Conservation (phyloP, 2,329 filamentous ascomycete genomes). For the Fusarium sp. region DNA sequence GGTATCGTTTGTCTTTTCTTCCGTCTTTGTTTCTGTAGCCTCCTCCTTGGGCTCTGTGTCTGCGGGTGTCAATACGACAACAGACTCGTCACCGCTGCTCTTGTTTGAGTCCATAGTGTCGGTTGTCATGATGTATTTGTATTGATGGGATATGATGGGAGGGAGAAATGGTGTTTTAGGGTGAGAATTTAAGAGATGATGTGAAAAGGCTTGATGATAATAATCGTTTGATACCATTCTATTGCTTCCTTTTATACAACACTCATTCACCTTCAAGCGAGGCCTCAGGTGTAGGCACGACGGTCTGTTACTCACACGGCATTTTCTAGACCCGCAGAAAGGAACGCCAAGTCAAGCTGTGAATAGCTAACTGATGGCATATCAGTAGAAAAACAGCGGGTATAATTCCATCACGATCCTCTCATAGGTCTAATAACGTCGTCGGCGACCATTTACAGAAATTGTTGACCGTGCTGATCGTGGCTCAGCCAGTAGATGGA, state of each 20-base stretch:
- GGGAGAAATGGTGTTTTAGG: not conserved
- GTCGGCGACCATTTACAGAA: conserved; percentile 5
- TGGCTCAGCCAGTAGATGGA: conserved; percentile 21
- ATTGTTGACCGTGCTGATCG: not conserved
- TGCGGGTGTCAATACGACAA: conserved; percentile 39
- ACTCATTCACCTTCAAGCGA: not conserved
- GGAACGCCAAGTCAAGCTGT: not conserved
- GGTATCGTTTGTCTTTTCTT: conserved; percentile 22
- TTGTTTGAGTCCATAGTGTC: conserved; percentile 42
- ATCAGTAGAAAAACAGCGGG: too few species aligned
- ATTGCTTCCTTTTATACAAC: conserved; percentile 12
- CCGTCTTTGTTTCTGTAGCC: conserved; percentile 24
- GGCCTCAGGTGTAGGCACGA: conserved; percentile 4
- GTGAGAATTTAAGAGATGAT: not conserved
- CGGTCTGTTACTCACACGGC: conserved; percentile 36
- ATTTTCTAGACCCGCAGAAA: conserved; percentile 1
- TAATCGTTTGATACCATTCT: not conserved
- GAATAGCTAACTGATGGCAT: not conserved
- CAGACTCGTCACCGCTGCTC: conserved; percentile 40
- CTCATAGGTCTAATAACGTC: conserved; percentile 1
- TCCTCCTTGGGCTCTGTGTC: conserved; percentile 36
- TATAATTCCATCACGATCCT: not conserved
- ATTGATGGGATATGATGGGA: not conserved
- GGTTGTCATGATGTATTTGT: conserved; percentile 14
- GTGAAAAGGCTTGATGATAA: not conserved